Base-by-base conservation (phyloP, 2,329 filamentous ascomycete species). In the Monosporascus sp. region DNA sequence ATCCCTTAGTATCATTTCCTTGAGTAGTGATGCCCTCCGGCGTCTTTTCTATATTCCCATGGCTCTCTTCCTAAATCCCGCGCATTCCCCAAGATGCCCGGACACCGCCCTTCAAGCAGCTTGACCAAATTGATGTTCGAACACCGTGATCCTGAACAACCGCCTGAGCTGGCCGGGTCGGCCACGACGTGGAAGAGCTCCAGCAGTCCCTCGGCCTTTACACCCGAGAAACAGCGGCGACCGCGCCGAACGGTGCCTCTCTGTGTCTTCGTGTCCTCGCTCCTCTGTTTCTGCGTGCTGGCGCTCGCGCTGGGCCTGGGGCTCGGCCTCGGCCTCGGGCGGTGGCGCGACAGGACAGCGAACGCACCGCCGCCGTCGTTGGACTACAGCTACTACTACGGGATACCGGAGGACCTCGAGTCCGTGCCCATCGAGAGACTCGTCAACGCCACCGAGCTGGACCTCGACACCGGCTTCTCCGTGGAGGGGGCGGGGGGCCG, bases 391-490 rank as follows among this genome's bases (percentile, higher is more conserved):
- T 53, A 49, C 37, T 54, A 58, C 20, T 60, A 64, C 44, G 62
- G 59, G 11, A 49, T 65, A 3, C 57, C 61, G 1, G 54, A 60
- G 7, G 44, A 52, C 15, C 58, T 66, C n/a, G 55, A 57, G 4
- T 50, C 61, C 11, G 49, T 68, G 27, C 46, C 57, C 11, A 56
- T 55, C 34, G 63, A 61, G 3, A 44, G 54, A 39, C 58, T 68
- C 15, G 51, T 68, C 48, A 67, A 69, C 50, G 47, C 49, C 42
- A 53, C 54, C 11, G 64, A 68, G 50, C 62, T 69, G 6, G 57
- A 62, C 31, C 63, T 70, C 14, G 47, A 57, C 2, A 68, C 62
- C 0, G 59, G 44, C 14, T 70, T 72, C 47, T 31, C 27, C 8
- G 47, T 57, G 48, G n/a, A 17, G 54, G 44, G 7, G 27, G 18